Evolutionary conservation across 2,329 filamentous ascomycete species (phyloP).

Genomic region (Trichoderma koningiopsis): DNA sequence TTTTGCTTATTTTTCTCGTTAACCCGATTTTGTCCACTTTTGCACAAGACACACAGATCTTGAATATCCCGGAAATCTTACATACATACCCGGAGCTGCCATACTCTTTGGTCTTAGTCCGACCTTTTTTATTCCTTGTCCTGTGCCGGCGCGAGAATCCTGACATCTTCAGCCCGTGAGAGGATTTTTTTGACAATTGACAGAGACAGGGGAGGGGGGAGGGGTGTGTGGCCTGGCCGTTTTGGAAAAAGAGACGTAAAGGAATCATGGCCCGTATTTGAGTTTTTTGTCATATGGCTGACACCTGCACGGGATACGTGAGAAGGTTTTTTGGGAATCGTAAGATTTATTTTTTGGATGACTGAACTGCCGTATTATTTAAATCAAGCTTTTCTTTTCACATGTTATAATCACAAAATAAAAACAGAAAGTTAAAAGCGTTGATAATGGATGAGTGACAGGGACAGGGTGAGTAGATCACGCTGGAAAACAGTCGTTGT

Average conservation of each 20-base stretch:
- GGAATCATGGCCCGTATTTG: background rate
- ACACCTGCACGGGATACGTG: background rate
- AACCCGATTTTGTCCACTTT: background rate
- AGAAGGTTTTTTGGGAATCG: background rate
- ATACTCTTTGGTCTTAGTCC: background rate
- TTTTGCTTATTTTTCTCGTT: too few relatives aligned
- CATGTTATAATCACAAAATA: background rate
- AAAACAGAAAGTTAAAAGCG: background rate
- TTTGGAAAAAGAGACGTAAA: background rate
- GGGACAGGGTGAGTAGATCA: background rate
- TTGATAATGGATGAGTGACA: background rate
- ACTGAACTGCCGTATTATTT: background rate
- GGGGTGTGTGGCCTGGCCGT: background rate
- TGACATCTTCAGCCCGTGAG: background rate
- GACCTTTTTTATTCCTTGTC: background rate
- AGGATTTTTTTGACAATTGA: background rate
- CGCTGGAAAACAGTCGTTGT: background rate
- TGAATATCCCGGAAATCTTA: background rate
- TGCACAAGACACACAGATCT: background rate
- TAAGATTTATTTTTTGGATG: background rate
- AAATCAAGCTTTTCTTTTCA: background rate
- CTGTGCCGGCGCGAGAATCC: background rate
- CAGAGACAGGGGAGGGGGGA: background rate
- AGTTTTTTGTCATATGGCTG: background rate
- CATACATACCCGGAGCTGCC: background rate